phyloP scores from a whole-genome alignment of 169 alveolate species.

The Eimeria mitis region DNA sequence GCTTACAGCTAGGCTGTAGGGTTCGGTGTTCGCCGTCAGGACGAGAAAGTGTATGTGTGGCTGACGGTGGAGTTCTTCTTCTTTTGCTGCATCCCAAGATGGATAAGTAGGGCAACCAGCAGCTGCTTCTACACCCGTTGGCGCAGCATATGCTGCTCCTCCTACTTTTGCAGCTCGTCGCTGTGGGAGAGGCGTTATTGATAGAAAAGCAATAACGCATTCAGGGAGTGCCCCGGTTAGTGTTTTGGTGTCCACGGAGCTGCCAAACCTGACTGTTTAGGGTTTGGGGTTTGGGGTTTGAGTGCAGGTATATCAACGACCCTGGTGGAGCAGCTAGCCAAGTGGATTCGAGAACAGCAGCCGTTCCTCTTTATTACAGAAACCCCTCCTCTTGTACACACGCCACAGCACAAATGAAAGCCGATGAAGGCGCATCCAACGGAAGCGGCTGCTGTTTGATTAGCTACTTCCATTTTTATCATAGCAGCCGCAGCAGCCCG shows the following conservation, averaged over 20 bases:
- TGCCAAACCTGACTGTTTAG: not conserved
- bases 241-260: not conserved
- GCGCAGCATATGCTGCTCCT: not conserved
- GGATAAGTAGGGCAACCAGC: constrained; percentile 74
- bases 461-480: not conserved
- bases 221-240: not conserved
- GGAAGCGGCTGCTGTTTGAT: not conserved
- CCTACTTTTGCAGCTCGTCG: not conserved
- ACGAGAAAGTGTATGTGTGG: constrained; percentile 80
- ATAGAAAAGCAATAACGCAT: not conserved
- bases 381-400: constrained; percentile 64
- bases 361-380: constrained; percentile 76
- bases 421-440: not conserved
- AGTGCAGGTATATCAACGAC: constrained; percentile 52
- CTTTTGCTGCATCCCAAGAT: constrained; percentile 77
- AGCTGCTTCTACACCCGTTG: constrained; percentile 28
- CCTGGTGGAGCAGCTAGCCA: constrained; percentile 65
- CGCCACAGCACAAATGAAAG: constrained; percentile 23
- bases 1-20: not conserved
- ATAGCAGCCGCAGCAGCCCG: constrained; percentile 1
- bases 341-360: constrained; percentile 74
- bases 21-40: constrained; percentile 21
- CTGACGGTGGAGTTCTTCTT: constrained; percentile 75
- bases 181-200: not conserved
- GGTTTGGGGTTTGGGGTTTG: not conserved